Conservation (phyloP, 371 early-diverging fungal genomes). For the Chytridium lagenaria region DNA sequence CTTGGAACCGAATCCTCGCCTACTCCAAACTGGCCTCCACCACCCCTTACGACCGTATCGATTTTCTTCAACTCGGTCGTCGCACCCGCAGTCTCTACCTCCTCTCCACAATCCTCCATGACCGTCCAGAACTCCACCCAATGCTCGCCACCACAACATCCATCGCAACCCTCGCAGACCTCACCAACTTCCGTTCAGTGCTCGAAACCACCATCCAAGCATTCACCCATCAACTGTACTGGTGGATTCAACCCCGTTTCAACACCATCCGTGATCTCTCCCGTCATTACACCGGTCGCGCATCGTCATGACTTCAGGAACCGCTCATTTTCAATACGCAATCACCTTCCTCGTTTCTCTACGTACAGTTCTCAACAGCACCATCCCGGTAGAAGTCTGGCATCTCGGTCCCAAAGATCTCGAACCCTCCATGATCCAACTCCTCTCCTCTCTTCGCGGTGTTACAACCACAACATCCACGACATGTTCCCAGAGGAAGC, state of each 20-base stretch:
- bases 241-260: constrained; percentile 16
- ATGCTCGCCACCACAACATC: not conserved
- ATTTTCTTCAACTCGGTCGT: constrained; percentile 29
- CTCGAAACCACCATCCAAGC: constrained; percentile 5
- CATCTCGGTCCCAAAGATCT: constrained; percentile 68
- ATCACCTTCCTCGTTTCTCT: constrained; percentile 61
- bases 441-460: constrained; percentile 36
- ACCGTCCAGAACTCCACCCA: constrained; percentile 15
- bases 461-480: constrained; percentile 59
- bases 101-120: constrained; percentile 9
- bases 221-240: constrained; percentile 26
- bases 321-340: constrained; percentile 66
- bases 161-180: not conserved
- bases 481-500: constrained; percentile 50
- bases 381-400: constrained; percentile 75
- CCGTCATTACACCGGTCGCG: constrained; percentile 43
- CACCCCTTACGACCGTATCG: constrained; percentile 9
- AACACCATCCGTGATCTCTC: not conserved
- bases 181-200: constrained; percentile 1
- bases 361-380: constrained; percentile 60
- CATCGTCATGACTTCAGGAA: constrained; percentile 72
- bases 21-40: constrained; percentile 5
- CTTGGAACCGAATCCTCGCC: constrained; percentile 9
- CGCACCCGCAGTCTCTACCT: constrained; percentile 20
- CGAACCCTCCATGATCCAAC: constrained; percentile 28